These are phyloP conservation scores for Fusarium sp. DNA, from an alignment of 2,329 filamentous ascomycete genomes.

Conservation along the genomic window DNA sequence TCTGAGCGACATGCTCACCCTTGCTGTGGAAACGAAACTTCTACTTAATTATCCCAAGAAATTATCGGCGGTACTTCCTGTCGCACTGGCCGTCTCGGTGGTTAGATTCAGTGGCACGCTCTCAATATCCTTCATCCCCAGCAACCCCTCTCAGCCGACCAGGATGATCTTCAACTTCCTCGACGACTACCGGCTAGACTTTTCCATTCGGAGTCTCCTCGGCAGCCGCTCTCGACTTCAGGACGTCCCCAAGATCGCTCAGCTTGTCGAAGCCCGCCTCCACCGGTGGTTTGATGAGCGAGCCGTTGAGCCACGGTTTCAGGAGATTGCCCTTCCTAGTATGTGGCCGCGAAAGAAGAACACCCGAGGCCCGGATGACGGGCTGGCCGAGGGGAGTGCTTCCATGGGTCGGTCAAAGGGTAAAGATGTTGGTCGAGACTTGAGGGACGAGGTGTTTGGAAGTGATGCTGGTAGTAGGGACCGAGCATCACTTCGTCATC, in stretches of 20 bases:
- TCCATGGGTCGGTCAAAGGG: slow-evolving; percentile 66
- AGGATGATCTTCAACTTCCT: slow-evolving; percentile 96
- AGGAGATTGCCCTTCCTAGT: slow-evolving; percentile 85
- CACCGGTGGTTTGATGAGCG: slow-evolving; percentile 91
- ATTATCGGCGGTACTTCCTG: slow-evolving; percentile 87
- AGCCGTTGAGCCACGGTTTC: slow-evolving; percentile 86
- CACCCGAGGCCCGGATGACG: slow-evolving; percentile 77
- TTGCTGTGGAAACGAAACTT: slow-evolving; percentile 94
- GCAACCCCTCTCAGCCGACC: slow-evolving; percentile 77
- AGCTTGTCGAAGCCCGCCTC: slow-evolving; percentile 82
- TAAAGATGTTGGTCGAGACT: slow-evolving; percentile 63
- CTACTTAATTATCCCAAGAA: slow-evolving; percentile 95
- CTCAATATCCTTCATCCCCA: slow-evolving; percentile 91
- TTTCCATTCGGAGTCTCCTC: slow-evolving; percentile 82
- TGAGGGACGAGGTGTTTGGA: slow-evolving; percentile 63
- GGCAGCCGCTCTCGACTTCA: slow-evolving; percentile 84
- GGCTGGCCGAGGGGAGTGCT: slow-evolving; percentile 57
- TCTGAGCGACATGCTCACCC: slow-evolving; percentile 92
- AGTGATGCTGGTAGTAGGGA: slow-evolving; percentile 58
- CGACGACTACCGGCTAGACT: slow-evolving; percentile 87
- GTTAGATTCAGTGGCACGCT: slow-evolving; percentile 95
- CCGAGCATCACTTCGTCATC: slow-evolving; percentile 53
- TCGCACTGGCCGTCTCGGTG: slow-evolving; percentile 90
- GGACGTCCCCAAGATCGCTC: slow-evolving; percentile 89
- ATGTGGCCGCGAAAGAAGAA: slow-evolving; percentile 89